phyloP scores from a whole-genome alignment of 140 eudicot genomes.

The Senecio squalidus region DNA sequence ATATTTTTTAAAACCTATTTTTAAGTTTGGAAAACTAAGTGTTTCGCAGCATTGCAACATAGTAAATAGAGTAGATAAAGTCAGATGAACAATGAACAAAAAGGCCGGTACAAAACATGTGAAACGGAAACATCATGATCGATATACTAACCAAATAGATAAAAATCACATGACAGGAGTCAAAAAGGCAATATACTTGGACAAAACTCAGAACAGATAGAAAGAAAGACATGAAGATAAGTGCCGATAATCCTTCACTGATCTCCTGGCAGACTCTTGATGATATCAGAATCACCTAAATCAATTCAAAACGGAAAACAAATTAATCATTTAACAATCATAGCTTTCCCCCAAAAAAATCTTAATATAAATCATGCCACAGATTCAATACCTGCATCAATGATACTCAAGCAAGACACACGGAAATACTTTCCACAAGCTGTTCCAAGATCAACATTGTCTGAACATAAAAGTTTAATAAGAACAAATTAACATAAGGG shows the following conservation, averaged over 20 bases:
- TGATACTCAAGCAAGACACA: constrained; percentile 42
- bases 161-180: constrained; percentile 6
- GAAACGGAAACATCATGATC: constrained; percentile 4
- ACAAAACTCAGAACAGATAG: constrained; percentile 7
- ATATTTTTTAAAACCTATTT: too few species aligned
- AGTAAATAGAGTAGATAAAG: neutral
- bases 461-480: constrained; percentile 11
- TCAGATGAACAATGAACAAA: neutral
- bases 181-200: constrained; percentile 8
- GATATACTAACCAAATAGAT: constrained; percentile 15
- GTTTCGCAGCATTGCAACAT: too few species aligned
- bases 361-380: neutral
- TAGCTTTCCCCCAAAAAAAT: neutral
- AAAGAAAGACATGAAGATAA: neutral
- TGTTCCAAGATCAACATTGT: constrained; percentile 44
- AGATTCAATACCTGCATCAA: constrained; percentile 40
- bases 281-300: constrained; percentile 84
- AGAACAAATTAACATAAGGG: neutral
- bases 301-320: neutral
- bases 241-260: constrained; percentile 18
- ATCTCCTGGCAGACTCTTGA: constrained; percentile 61
- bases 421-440: constrained; percentile 45
- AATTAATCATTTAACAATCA: neutral
- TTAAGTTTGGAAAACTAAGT: too few species aligned
- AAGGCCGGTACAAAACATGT: neutral